Evolutionary conservation across 2,329 filamentous ascomycete genomes (phyloP), one percentile per base, ranked within the genome.

Genomic region (Diplocarpon rosae): DNA sequence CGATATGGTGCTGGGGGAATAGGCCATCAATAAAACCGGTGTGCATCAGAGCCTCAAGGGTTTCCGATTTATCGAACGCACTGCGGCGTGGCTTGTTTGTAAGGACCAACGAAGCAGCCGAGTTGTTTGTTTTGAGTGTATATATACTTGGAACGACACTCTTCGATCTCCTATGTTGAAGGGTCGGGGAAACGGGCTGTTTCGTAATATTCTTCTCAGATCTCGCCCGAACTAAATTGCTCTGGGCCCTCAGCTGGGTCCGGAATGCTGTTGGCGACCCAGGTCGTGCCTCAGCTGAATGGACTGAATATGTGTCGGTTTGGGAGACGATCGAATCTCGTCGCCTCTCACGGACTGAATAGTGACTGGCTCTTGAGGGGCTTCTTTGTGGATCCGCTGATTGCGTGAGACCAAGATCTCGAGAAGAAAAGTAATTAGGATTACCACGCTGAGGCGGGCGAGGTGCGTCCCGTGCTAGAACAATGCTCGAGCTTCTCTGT

Each of bases 1-100:
- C 64, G 7, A 83, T 65, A 52, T 80, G 78, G 28, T 69, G 70
- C 4, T 66, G 62, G 0, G 79, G 79, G 40, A 81, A 82, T 39
- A 76, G 69, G 1, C 75, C 75, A 29, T 73, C 69, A 1, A 80
- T 67, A 37, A 65, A 68, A 0, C 78, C 77, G 1, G 72, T 73
- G 27, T 54, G 50, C 27, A 52, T 54, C n/a, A 63, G 41, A n/a
- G 39, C 39, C 17, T 59, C 52, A 5, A 63, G 31, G 3, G 55
- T 49, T 20, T 55, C 50, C 0, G 47, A 46, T 20, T 57, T 48
- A 17, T 56, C 56, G 39, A 59, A 61, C 12, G 51, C 53, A 42
- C 55, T 56, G 34, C 49, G 47, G 15, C 46, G 41, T 68, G 71
- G 49, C 17, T 49, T 50, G 32, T 49, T 34, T 9, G 56, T 50